A percentile compares a stretch with the other conserved stretches of the same genome.
phyloP scores from a whole-genome alignment of 108 stramenopile genomes.

The Conticribra guillardii region DNA sequence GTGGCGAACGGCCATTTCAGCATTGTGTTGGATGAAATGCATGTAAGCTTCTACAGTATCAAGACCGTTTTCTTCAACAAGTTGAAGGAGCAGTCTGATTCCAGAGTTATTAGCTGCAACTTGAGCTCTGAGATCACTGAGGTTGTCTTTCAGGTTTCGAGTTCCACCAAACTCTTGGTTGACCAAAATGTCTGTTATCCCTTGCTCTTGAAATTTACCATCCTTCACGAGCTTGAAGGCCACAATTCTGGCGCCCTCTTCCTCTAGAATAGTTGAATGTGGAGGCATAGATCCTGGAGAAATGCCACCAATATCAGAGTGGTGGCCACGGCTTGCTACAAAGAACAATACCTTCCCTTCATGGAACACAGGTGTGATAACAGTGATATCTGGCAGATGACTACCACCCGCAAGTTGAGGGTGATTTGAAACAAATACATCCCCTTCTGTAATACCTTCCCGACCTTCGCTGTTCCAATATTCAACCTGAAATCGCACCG shows the following conservation, averaged over 20 bases:
- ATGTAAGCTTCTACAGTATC: slow-evolving; percentile 95
- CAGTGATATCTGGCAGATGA: slow-evolving; percentile 93
- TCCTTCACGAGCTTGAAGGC: slow-evolving; percentile 95
- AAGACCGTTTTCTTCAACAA: slow-evolving; percentile 90
- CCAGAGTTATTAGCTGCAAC: slow-evolving; percentile 98
- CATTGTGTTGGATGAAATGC: slow-evolving; percentile 96
- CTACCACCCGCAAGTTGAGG: slow-evolving; percentile 96
- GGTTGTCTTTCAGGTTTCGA: slow-evolving; percentile 93
- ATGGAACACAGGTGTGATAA: slow-evolving; percentile 97
- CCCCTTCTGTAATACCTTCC: slow-evolving; percentile 91
- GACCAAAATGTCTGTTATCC: slow-evolving; percentile 88
- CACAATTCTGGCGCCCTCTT: slow-evolving; percentile 98
- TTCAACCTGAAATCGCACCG: slow-evolving; percentile 92
- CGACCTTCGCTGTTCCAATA: slow-evolving; percentile 87
- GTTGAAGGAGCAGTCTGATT: slow-evolving; percentile 80
- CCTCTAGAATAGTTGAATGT: slow-evolving; percentile 79
- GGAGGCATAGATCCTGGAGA: slow-evolving; percentile 94
- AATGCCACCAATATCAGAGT: slow-evolving; percentile 97
- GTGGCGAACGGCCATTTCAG: slow-evolving; percentile 90
- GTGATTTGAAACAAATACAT: slow-evolving; percentile 97
- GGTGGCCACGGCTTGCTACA: slow-evolving; percentile 97
- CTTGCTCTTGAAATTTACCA: slow-evolving; percentile 95
- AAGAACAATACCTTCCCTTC: slow-evolving; percentile 91
- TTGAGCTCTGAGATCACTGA: slow-evolving; percentile 96
- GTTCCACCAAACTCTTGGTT: slow-evolving; percentile 89